Evolutionary conservation across 495 filamentous ascomycete genomes (phyloP).

Genomic region (Beverwykella pulmonaria): DNA sequence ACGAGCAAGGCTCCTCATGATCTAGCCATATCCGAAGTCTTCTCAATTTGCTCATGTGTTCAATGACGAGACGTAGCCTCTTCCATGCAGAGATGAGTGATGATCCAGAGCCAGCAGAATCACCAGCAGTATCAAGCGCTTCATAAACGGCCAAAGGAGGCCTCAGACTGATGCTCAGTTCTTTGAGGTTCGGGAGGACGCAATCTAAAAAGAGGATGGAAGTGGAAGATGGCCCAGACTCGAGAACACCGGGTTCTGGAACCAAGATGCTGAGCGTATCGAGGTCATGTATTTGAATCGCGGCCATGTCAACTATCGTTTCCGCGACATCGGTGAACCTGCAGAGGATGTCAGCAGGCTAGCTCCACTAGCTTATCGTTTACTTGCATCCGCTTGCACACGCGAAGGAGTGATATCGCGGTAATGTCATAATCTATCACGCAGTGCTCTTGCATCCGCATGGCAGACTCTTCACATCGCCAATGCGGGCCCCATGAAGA

Average conservation of each 20-base stretch:
- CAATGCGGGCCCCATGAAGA: slow-evolving; percentile 20
- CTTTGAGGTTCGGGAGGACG: not conserved
- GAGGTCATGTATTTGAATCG: slow-evolving; percentile 4
- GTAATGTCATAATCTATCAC: not conserved
- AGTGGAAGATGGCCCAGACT: not conserved
- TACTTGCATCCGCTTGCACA: slow-evolving; percentile 13
- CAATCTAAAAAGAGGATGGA: not conserved
- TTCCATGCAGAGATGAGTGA: slow-evolving; percentile 6
- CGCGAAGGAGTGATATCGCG: slow-evolving; percentile 2
- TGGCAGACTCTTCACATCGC: slow-evolving; percentile 14
- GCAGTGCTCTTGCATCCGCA: not conserved
- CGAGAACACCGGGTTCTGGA: not conserved
- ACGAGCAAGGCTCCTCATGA: slow-evolving; percentile 7
- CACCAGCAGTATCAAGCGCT: not conserved
- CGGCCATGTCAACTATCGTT: not conserved
- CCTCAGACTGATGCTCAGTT: not conserved
- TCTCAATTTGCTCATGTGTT: slow-evolving; percentile 1
- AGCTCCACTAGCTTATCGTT: not conserved
- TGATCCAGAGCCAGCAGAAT: slow-evolving; percentile 6
- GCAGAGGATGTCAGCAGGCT: not conserved
- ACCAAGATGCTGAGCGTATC: slow-evolving; percentile 1
- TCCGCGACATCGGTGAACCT: slow-evolving; percentile 6
- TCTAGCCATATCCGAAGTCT: slow-evolving; percentile 23
- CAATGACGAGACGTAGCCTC: slow-evolving; percentile 1
- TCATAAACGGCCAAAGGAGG: not conserved